phyloP scores from a whole-genome alignment of 2,329 filamentous ascomycete species.

The Colletotrichum sp. region DNA sequence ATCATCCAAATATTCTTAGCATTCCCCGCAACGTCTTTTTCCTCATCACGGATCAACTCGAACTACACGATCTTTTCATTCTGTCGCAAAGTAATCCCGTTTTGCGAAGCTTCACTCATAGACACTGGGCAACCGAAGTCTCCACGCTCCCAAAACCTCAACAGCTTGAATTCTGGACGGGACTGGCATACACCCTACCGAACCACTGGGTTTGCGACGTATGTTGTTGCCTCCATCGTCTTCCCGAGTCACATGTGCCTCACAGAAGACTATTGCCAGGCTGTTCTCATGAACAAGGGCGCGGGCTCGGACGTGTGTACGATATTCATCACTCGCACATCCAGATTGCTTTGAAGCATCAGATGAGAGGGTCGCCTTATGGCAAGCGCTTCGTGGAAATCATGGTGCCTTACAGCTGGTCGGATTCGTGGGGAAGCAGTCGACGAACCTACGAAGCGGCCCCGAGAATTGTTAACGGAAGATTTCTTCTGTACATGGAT shows the following conservation, averaged over 20 bases:
- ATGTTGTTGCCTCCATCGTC: background rate
- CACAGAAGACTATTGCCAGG: background rate
- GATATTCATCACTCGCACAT: background rate
- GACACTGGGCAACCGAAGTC: background rate
- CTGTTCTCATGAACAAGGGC: background rate
- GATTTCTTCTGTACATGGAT: background rate
- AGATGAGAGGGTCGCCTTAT: background rate
- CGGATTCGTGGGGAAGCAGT: background rate
- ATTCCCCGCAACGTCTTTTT: background rate
- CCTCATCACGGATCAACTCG: background rate
- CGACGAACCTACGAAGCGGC: background rate
- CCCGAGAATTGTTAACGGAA: background rate
- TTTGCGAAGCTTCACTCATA: background rate
- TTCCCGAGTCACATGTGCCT: background rate
- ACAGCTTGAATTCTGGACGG: background rate
- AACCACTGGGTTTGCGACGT: background rate
- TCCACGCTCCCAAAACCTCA: background rate
- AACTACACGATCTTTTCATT: background rate
- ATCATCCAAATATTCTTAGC: background rate
- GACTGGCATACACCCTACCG: rapidly evolving
- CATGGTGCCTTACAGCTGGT: background rate
- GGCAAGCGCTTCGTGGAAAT: background rate
- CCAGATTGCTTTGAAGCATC: background rate
- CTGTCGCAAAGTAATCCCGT: background rate
- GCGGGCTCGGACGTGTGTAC: background rate